Base-by-base conservation (phyloP, 306 rosid species). In the Gynostemma pentaphyllum region DNA sequence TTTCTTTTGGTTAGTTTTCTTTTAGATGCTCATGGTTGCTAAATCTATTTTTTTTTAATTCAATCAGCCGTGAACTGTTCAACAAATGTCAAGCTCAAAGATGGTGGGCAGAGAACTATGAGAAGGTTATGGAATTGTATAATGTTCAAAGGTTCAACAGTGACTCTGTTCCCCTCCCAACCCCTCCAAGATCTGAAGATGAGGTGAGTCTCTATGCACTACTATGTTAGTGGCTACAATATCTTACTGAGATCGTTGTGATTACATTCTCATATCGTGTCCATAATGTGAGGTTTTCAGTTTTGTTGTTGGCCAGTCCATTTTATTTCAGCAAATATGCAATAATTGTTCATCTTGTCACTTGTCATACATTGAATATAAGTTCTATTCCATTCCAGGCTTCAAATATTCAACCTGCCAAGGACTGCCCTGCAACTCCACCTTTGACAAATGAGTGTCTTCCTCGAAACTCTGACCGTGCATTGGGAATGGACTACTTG, bases 61-160 rank as follows among this genome's bases (percentile, higher is more conserved):
- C 19, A 7, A 12, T 47, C 69, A 66, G 72, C 54, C 67, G 40
- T 39, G 26, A 30, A 19, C 55, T 45, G 56, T 55, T 74, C 64
- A 44, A 90, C 71, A 90, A 87, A 81, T 90, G 94, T 90, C 95
- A 90, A 90, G 97, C 97, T 70, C 95, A 90, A 66, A 82, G 86
- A 67, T 90, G 97, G 97, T 90, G 97, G 97, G 72, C 86, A 5
- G 97, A 90, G 70, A 90, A 87, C 64, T 90, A 84, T 76, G 97
- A 90, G 86, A 90, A 84, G 82, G 85, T 90, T 69, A 82, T 90
- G 95, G 97, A 90, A 66, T 71, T 90, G 65, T 90, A 90, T 86
- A 90, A 90, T 77, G 97, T 90, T 75, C 97, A 90, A 61, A 83
- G 84, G 85, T 87, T 87, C 78, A 81, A 90, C 77, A 89, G 83